phyloP scores from a whole-genome alignment of 2,329 filamentous ascomycete species.

The Fonsecaea pedrosoi region DNA sequence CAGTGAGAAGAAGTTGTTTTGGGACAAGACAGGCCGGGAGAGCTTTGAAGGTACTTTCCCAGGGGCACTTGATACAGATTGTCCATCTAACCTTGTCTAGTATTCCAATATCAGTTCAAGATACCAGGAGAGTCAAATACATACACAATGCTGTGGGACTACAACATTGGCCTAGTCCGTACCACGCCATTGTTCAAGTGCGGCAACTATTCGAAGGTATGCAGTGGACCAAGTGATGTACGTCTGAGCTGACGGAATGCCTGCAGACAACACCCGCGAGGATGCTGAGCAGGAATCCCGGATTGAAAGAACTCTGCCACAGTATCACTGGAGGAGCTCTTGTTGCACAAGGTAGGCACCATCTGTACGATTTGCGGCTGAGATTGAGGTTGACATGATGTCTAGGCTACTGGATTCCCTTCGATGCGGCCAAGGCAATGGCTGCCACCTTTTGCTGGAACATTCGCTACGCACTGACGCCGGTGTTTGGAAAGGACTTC shows the following conservation, averaged over 20 bases:
- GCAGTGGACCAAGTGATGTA: conserved; percentile 35
- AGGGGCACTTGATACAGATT: conserved; percentile 1
- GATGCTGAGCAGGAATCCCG: conserved; percentile 77
- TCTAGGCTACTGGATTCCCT: conserved; percentile 96
- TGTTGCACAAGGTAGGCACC: conserved; percentile 76
- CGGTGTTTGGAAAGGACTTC: conserved; percentile 86
- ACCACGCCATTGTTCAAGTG: conserved; percentile 97
- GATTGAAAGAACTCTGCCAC: conserved; percentile 86
- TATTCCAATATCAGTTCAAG: conserved; percentile 83
- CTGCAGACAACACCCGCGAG: conserved; percentile 83
- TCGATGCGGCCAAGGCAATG: conserved; percentile 80
- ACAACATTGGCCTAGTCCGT: conserved; percentile 89
- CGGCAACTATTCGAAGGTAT: conserved; percentile 83
- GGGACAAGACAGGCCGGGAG: conserved; percentile 82
- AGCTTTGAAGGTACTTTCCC: conserved; percentile 79
- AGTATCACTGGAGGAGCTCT: conserved; percentile 94
- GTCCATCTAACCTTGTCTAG: conserved; percentile 53
- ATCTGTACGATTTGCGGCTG: conserved; percentile 14
- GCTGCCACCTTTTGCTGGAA: conserved; percentile 87
- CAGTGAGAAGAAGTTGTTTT: conserved; percentile 89
- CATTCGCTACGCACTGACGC: conserved; percentile 85
- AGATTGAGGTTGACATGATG: conserved; percentile 22
- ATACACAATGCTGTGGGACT: conserved; percentile 94
- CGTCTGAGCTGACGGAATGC: conserved; percentile 9
- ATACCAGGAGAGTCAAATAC: conserved; percentile 69